Base-by-base conservation (phyloP, 441 rosid species). In the Hypseocharis bilobata region DNA sequence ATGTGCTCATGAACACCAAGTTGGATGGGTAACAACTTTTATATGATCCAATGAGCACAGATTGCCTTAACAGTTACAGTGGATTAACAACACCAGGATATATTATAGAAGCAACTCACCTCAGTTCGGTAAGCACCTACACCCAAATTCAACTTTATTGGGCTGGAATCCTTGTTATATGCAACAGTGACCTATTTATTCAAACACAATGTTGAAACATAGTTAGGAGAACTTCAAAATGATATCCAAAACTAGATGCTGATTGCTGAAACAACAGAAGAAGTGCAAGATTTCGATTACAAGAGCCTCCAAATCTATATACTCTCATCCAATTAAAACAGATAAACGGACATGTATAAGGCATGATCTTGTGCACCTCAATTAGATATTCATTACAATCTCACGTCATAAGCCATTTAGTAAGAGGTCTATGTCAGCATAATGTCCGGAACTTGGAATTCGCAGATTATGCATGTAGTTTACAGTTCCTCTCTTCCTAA, bases 111-210 rank as follows among this genome's bases (percentile, higher is more conserved):
- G 3, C 57, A 51, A 51, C 57, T 51, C 13, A 51, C 57, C 57
- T 51, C 57, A 22, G 57, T 51, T 22, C 57, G 11, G 26, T 51
- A 51, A 51, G 57, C 57, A 51, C 57, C 57, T 20, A 51, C 57
- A 51, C 57, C 57, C 57, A 51, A 51, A 8, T 51, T 51, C 57
- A 51, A 26, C 57, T 51, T 51, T 11, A 51, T 36, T 36, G 42
- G 42, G 42, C 42, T 36, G 42, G 42, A 6, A 36, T 36, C 42
- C 42, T 36, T 36, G 42, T 36, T 36, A 36, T 36, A 51, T 20
- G 57, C 57, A 22, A 51, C 57, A 22, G 57, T 51, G 11, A 51
- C 57, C 57, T 51, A 51, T 51, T 51, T 22, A 27, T 51, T 51
- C 57, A 51, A 51, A 49, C 55, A 49, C 20, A 5, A 32, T 4